Evolutionary conservation across 2,329 filamentous ascomycete species (phyloP), one percentile per base, ranked within the genome.

Genomic region (Nothopassalora personata): DNA sequence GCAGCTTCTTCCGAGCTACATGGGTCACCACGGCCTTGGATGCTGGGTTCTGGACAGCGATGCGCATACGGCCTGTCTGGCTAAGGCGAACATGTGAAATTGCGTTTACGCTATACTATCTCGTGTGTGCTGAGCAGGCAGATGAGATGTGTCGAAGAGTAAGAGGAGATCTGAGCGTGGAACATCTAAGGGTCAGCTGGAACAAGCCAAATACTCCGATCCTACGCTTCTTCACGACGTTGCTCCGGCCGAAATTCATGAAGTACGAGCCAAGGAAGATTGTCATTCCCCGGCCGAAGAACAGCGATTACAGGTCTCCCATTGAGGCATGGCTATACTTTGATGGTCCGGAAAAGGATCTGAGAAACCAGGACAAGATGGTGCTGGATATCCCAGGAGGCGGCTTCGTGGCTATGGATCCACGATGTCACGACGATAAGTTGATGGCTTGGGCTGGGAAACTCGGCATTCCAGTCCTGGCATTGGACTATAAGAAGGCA

Each of bases 11-110:
- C 74, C 87, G 94, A 52, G 94, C 94, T 57, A 99, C 94, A 71
- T 99, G 94, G 94, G 85, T 97, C 15, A 86, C 94, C 55, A 99
- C 94, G 0, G 94, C 91, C 0, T 77, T 99, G 61, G 94, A 99
- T 69, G 94, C 94, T 5, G 94, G 94, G 1, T 99, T 97, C 74
- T 99, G 94, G 94, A 96, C 91, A 0, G 94, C 94, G 34, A 99
- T 99, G 94, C 88, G 86, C 68, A 92, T 99, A 64, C 84, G 84
- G 58, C 80, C 80, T 51, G 91, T 89, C 68, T 92, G 89, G 85
- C 67, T 96, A 46, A 83, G 91, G 43, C 92, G 97, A 72, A 71
- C 96, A 13, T 84, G 89, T 9, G 91, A 90, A 71, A 80, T 97
- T 19, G 79, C 90, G 50, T 97, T 97, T 74, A 90, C 90, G 0